Evolutionary conservation across 1,284 basidiomycete genomes (phyloP).

Genomic region (Ganoderma resinaceum): DNA sequence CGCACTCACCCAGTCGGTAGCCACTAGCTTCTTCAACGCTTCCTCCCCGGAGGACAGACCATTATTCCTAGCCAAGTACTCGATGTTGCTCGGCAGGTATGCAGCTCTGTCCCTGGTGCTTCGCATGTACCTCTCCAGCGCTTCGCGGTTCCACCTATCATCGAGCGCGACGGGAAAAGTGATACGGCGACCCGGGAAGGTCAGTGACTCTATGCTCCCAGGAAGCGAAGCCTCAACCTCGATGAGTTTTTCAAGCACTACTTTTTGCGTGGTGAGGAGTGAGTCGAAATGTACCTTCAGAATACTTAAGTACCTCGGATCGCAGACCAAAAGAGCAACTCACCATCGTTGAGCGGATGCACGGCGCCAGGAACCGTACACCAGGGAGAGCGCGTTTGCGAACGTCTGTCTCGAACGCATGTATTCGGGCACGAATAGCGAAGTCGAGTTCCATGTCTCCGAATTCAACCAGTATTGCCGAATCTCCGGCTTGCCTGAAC

Average conservation of each 20-base stretch:
- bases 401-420: slow-evolving; percentile 59
- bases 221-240: slow-evolving; percentile 48
- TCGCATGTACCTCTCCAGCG: slow-evolving; percentile 63
- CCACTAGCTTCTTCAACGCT: slow-evolving; percentile 52
- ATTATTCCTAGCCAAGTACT: slow-evolving; percentile 72
- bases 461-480: slow-evolving; percentile 65
- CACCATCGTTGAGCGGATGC: slow-evolving; percentile 66
- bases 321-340: slow-evolving; percentile 6
- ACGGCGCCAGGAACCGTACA: slow-evolving; percentile 55
- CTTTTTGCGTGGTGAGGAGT: slow-evolving; percentile 44
- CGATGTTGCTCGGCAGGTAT: slow-evolving; percentile 73
- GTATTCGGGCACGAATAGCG: slow-evolving; percentile 57
- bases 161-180: slow-evolving; percentile 70
- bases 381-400: slow-evolving; percentile 43
- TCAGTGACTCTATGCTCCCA: slow-evolving; percentile 47
- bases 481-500: slow-evolving; percentile 64
- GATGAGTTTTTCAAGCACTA: slow-evolving; percentile 49
- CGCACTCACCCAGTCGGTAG: slow-evolving; percentile 54
- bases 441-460: slow-evolving; percentile 60
- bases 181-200: slow-evolving; percentile 59
- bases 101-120: slow-evolving; percentile 63
- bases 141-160: slow-evolving; percentile 63
- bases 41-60: slow-evolving; percentile 56
- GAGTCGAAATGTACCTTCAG: slow-evolving; percentile 60
- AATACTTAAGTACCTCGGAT: not conserved